Conservation (phyloP, 768 basidiomycete genomes). For the Paxillus involutus region DNA sequence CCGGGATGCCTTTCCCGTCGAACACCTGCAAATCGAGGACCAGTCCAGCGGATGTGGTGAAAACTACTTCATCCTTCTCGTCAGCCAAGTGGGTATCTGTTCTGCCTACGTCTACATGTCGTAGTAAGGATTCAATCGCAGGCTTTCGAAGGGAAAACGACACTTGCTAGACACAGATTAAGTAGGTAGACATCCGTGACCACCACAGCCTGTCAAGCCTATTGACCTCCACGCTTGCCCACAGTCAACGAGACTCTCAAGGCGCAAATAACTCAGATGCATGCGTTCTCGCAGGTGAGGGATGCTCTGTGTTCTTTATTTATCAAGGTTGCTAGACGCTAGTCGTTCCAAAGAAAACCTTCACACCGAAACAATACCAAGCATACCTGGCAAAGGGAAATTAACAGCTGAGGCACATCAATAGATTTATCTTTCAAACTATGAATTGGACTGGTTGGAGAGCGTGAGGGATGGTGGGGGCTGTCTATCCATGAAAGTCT, state of each 20-base stretch:
- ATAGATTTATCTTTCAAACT: too few relatives aligned
- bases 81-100: conserved; percentile 60
- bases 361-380: conserved; percentile 68
- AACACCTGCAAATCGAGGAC: conserved; percentile 73
- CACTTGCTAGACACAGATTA: conserved; percentile 72
- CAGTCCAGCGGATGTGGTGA: conserved; percentile 81
- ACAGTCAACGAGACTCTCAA: conserved; percentile 79
- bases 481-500: too few relatives aligned
- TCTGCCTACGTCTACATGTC: background rate
- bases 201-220: background rate
- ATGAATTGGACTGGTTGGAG: too few relatives aligned
- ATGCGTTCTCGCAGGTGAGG: conserved; percentile 84
- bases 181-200: conserved; percentile 46
- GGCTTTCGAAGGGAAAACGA: conserved; percentile 79
- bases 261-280: conserved; percentile 73
- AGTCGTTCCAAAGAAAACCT: conserved; percentile 57
- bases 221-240: conserved; percentile 5
- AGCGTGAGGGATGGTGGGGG: too few relatives aligned
- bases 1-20: conserved; percentile 59
- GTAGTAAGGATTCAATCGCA: conserved; percentile 23
- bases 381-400: conserved; percentile 39
- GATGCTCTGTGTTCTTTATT: background rate
- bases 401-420: conserved; percentile 2
- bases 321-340: background rate
- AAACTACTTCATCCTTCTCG: conserved; percentile 70